A percentile compares a stretch with the other conserved stretches of the same genome.
Conservation (phyloP, 306 rosid genomes). For the Malus domestica region DNA sequence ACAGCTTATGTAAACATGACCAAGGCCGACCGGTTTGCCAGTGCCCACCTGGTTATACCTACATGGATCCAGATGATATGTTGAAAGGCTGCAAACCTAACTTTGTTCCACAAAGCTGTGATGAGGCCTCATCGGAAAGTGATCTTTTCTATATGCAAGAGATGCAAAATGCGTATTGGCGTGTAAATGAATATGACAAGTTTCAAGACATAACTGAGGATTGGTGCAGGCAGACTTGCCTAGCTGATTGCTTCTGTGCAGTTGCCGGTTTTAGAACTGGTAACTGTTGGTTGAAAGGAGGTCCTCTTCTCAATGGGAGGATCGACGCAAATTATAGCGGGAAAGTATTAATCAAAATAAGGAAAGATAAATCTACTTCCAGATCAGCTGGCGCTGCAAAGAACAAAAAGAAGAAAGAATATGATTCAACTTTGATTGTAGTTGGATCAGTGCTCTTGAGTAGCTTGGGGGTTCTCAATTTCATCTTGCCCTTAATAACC, state of each 20-base stretch:
- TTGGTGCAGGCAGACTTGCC: constrained; percentile 15
- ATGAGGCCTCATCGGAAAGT: background rate
- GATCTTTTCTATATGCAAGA: background rate
- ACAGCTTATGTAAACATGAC: constrained; percentile 12
- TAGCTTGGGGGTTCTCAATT: constrained; percentile 11
- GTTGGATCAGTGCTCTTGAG: constrained; percentile 16
- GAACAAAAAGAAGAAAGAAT: background rate
- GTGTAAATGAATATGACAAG: background rate
- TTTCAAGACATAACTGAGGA: background rate
- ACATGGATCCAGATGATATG: constrained; percentile 15
- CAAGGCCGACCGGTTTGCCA: background rate
- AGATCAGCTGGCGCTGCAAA: background rate
- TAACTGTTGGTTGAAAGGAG: constrained; percentile 4
- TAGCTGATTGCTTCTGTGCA: constrained; percentile 21
- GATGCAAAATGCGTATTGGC: constrained; percentile 5
- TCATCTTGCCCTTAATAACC: background rate
- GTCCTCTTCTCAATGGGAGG: constrained; percentile 15
- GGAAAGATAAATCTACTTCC: constrained; percentile 1
- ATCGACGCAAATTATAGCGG: background rate
- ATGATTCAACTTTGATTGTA: constrained; percentile 7
- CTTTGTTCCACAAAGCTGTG: constrained; percentile 33
- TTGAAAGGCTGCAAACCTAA: constrained; percentile 18
- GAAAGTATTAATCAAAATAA: constrained; percentile 12
- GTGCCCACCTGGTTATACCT: background rate
- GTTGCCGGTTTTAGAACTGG: background rate